Evolutionary conservation across 441 rosid genomes (phyloP).

Genomic region (Omphalea diandra): DNA sequence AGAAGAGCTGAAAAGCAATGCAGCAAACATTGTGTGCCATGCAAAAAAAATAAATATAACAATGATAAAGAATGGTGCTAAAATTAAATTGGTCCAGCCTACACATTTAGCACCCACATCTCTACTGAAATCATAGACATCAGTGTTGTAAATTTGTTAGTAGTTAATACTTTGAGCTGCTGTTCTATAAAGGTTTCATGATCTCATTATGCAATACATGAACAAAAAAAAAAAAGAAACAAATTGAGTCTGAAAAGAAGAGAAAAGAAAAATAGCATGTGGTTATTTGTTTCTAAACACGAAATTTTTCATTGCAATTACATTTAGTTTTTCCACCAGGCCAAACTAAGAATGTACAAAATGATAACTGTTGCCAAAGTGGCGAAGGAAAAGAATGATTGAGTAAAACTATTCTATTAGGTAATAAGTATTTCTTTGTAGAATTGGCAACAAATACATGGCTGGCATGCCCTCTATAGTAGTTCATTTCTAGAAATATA

Average conservation of each 20-base stretch:
- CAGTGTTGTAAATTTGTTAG: background rate
- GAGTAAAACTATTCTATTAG: background rate
- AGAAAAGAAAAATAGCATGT: background rate
- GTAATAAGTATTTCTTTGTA: background rate
- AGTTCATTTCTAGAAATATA: background rate
- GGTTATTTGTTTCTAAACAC: background rate
- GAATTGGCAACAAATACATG: background rate
- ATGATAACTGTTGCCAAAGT: background rate
- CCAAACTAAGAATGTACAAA: background rate
- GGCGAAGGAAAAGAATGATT: conserved; percentile 8
- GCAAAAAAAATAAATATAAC: background rate
- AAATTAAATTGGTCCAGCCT: background rate
- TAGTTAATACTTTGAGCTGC: background rate
- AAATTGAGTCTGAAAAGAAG: background rate
- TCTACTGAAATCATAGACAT: background rate
- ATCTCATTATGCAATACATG: background rate
- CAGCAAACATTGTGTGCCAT: background rate
- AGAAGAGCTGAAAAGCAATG: background rate
- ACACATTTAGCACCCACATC: background rate
- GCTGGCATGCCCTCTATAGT: background rate
- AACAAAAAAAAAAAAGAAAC: background rate
- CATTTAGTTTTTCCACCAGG: background rate
- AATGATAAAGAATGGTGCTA: background rate
- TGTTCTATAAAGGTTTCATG: background rate
- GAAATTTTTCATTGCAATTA: background rate